Evolutionary conservation across 495 filamentous ascomycete genomes (phyloP), one percentile per base, ranked within the genome.

Genomic region (Aspergillus asperescens): DNA sequence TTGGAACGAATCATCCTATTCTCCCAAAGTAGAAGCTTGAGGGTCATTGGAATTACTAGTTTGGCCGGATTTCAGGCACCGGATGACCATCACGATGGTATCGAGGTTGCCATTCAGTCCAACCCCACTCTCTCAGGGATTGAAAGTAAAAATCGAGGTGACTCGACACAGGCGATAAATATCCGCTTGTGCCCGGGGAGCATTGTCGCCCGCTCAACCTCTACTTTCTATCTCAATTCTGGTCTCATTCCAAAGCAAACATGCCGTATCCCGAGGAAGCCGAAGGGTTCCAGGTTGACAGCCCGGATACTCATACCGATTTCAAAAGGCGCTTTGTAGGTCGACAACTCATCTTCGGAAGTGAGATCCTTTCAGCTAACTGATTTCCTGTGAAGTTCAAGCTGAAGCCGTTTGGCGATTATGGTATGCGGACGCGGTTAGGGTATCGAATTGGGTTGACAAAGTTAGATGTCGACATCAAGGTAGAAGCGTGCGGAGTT

Each of bases 191-290:
- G 32, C 32, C 46, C 32, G 32, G 22, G 28, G 7, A 48, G 45
- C 12, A 24, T 48, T 20, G 45, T 20, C 23, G 13, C 19, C 22
- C 22, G 13, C 8, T 42, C 12, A 15, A 20, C 24, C n/a, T 13
- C 37, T 22, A 7, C 18, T 40, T 16, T 45, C 15, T 32, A 39
- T 56, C 19, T 38, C 29, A n/a, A 20, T 24, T 24, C 19, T 38
- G 32, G 28, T 10, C 16, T n/a, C 7, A 35, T 19, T 42, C 23
- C 10, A 23, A n/a, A 19, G 23, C 20, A 13, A 78, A 67, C n/a
- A 88, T 89, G 87, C 75, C 76, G 54, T 90, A 90, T 66, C 88
- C 87, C 61, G 85, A 90, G 35, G 82, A 81, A 56, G 86, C 89
- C 42, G 76, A 84, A 57, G 87, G 88, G 46, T 90, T 88, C 71